phyloP scores from a whole-genome alignment of 2,329 filamentous ascomycete species.

The Aspergillus texensis region DNA sequence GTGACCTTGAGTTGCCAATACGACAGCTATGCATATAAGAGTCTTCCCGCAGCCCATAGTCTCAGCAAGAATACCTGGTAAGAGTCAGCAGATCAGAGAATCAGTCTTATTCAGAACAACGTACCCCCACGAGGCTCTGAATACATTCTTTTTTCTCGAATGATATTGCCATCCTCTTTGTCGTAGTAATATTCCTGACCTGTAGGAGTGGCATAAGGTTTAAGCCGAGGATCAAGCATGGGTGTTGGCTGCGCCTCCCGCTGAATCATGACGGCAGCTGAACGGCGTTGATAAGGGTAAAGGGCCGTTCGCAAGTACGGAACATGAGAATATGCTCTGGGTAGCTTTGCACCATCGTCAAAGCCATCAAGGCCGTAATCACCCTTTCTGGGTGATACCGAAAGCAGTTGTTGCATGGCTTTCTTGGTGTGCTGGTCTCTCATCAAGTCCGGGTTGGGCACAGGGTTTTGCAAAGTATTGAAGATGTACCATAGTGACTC shows the following conservation, averaged over 20 bases:
- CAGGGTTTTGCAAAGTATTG: conserved; percentile 50
- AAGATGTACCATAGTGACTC: conserved; percentile 55
- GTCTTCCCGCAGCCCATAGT: conserved; percentile 74
- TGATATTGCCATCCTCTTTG: conserved; percentile 61
- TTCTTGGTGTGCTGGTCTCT: conserved; percentile 34
- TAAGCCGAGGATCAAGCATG: conserved; percentile 73
- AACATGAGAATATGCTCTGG: conserved; percentile 26
- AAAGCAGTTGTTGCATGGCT: conserved; percentile 43
- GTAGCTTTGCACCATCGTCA: background rate
- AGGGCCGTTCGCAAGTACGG: conserved; percentile 59
- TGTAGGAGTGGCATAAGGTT: conserved; percentile 60
- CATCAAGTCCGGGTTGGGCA: conserved; percentile 33
- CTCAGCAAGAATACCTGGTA: conserved; percentile 47
- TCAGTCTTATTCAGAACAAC: background rate
- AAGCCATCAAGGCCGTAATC: conserved; percentile 2
- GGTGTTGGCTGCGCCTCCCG: conserved; percentile 69
- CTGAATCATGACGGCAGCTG: conserved; percentile 81
- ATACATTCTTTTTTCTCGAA: conserved; percentile 70
- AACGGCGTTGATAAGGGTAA: conserved; percentile 78
- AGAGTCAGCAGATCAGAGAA: conserved; percentile 2
- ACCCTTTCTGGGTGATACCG: conserved; percentile 12
- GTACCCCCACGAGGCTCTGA: conserved; percentile 73
- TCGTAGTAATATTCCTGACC: conserved; percentile 72
- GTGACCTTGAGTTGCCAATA: conserved; percentile 74
- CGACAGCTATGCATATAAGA: conserved; percentile 75